Evolutionary conservation across 2,329 filamentous ascomycete species (phyloP).

Genomic region (Mycogone perniciosa): DNA sequence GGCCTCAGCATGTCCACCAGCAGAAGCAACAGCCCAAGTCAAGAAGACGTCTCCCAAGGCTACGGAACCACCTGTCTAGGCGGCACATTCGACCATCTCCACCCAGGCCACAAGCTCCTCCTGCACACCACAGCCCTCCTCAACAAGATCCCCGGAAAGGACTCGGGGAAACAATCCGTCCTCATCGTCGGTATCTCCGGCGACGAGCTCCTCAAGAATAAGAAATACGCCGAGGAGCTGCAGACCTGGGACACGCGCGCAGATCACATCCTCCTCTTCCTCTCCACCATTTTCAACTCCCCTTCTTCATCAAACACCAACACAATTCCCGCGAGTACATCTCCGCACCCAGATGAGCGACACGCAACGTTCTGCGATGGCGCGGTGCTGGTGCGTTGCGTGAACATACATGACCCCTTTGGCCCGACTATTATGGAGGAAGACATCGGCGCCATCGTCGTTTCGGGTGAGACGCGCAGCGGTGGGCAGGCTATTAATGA

Average conservation of each 20-base stretch:
- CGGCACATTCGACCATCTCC: slow-evolving; percentile 94
- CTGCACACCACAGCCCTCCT: slow-evolving; percentile 79
- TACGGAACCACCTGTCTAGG: slow-evolving; percentile 62
- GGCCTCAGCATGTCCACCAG: slow-evolving; percentile 39
- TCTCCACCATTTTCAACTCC: slow-evolving; percentile 55
- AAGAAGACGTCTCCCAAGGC: slow-evolving; percentile 10
- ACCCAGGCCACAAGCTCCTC: slow-evolving; percentile 92
- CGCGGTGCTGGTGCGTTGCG: slow-evolving; percentile 64
- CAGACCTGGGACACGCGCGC: slow-evolving; percentile 76
- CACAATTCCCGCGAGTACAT: neutral
- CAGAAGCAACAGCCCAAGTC: neutral
- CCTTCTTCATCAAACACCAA: slow-evolving; percentile 25
- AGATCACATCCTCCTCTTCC: slow-evolving; percentile 61
- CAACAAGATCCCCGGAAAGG: slow-evolving; percentile 45
- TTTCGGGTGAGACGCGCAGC: slow-evolving; percentile 80
- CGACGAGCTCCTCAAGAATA: slow-evolving; percentile 78
- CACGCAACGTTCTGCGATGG: slow-evolving; percentile 52
- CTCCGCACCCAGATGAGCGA: slow-evolving; percentile 22
- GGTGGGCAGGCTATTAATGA: slow-evolving; percentile 83
- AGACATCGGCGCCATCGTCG: slow-evolving; percentile 70
- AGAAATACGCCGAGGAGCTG: slow-evolving; percentile 76
- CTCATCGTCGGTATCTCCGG: slow-evolving; percentile 85
- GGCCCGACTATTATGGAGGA: slow-evolving; percentile 85
- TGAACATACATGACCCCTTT: slow-evolving; percentile 80
- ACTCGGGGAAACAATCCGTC: slow-evolving; percentile 38